These are phyloP conservation scores for Agaricus blazei DNA, from an alignment of 768 basidiomycete genomes.

Conservation along the genomic window DNA sequence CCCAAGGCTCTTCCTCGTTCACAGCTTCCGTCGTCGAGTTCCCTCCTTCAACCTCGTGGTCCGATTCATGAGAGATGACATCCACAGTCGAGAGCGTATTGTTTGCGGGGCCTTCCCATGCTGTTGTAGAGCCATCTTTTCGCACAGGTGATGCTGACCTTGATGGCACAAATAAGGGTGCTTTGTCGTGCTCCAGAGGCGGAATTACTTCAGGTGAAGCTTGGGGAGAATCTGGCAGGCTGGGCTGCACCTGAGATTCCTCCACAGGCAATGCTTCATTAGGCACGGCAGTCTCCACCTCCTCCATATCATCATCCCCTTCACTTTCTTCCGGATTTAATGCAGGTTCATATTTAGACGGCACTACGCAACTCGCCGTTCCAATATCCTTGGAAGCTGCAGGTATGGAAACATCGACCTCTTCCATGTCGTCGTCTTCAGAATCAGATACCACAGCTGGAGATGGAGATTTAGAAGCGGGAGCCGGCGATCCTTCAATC, in stretches of 20 bases:
- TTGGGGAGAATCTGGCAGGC: neutral
- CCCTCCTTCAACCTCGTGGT: neutral
- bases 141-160: neutral
- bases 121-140: neutral
- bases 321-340: neutral
- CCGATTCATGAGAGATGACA: neutral
- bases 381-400: neutral
- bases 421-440: constrained; percentile 31
- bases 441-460: constrained; percentile 1
- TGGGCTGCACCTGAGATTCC: neutral
- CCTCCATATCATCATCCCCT: constrained; percentile 41
- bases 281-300: constrained; percentile 16
- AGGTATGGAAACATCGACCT: constrained; percentile 17
- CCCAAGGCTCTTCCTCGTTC: constrained; percentile 44
- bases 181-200: neutral
- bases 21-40: constrained; percentile 13
- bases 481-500: neutral
- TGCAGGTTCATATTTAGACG: too few species aligned
- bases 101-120: neutral
- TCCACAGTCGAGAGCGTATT: neutral
- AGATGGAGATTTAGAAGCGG: neutral
- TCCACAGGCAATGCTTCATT: neutral
- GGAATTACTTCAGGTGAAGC: too few species aligned
- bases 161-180: constrained; percentile 7
- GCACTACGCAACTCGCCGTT: too few species aligned